phyloP scores from a whole-genome alignment of 257 asterid genomes.

The Plantago major region DNA sequence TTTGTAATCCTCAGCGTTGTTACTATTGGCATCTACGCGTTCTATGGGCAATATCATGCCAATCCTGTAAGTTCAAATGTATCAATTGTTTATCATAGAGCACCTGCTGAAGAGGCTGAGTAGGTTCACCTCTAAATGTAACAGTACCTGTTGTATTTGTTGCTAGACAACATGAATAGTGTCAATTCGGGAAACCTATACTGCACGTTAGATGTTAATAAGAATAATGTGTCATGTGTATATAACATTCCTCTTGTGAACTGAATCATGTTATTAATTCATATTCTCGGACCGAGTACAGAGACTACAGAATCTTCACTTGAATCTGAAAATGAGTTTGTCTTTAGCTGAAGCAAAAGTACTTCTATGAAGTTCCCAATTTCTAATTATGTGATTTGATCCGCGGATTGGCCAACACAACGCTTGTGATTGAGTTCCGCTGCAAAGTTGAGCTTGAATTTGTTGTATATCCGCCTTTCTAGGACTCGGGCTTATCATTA shows the following conservation, averaged over 20 bases:
- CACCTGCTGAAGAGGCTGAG: conserved; percentile 47
- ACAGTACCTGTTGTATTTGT: conserved; percentile 28
- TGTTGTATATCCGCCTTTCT: conserved; percentile 19
- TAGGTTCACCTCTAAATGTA: conserved; percentile 25
- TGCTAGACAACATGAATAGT: background rate
- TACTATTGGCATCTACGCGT: conserved; percentile 62
- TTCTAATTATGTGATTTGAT: background rate
- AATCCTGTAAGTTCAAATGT: conserved; percentile 63
- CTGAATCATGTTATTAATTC: conserved; percentile 2
- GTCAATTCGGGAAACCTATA: background rate
- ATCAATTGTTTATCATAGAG: conserved; percentile 49
- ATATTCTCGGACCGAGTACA: background rate
- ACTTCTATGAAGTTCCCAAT: too few species aligned
- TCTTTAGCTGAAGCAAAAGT: too few species aligned
- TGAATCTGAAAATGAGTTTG: background rate
- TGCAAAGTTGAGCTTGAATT: conserved; percentile 8
- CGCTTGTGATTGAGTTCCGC: conserved; percentile 4
- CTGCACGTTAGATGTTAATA: conserved; percentile 2
- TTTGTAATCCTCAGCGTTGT: conserved; percentile 66
- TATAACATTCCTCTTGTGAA: conserved; percentile 15
- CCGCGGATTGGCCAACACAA: background rate
- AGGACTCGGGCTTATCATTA: conserved; percentile 24
- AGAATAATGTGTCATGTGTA: conserved; percentile 2
- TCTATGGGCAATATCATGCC: conserved; percentile 88
- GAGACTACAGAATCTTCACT: background rate